Base-by-base conservation (phyloP, 2,329 filamentous ascomycete species). In the Sarocladium oryzae region DNA sequence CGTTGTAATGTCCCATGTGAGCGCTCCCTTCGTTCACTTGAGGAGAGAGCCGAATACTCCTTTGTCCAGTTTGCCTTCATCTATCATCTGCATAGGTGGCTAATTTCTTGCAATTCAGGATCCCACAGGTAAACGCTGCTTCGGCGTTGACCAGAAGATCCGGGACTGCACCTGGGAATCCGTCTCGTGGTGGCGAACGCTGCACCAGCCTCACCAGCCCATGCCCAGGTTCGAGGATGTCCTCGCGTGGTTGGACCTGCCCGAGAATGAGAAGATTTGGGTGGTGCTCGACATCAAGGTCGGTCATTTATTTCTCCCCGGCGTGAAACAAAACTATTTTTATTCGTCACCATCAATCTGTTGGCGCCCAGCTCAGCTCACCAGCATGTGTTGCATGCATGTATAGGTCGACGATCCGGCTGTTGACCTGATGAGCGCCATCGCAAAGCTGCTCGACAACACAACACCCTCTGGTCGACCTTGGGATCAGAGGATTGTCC, bases 271-370 rank as follows among this genome's bases (percentile, higher is more conserved):
- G 60, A 66, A 85, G 38, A 74, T 91, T 9, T 96, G 91, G 91
- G 60, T 93, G 5, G 67, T 96, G 54, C 72, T 97, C 3, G 92
- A 97, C 65, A 88, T 97, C 65, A 97, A 96, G 74, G 84, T 88
- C 66, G 18, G 61, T 56, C 8, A 40, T 38, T 36, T n/a, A n/a
- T n/a, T n/a, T n/a, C n/a, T n/a, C n/a, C n/a, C n/a, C n/a, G n/a
- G n/a, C n/a, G n/a, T n/a, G n/a, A n/a, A n/a, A n/a, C n/a, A n/a
- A n/a, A n/a, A n/a, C n/a, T n/a, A n/a, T n/a, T n/a, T n/a, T n/a
- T n/a, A n/a, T n/a, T n/a, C n/a, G n/a, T n/a, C n/a, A n/a, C n/a
- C n/a, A n/a, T n/a, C n/a, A n/a, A n/a, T n/a, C n/a, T n/a, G n/a
- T n/a, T n/a, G n/a, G n/a, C n/a, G n/a, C n/a, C n/a, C n/a, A n/a